A percentile compares a stretch with the other conserved stretches of the same genome.
Evolutionary conservation across 2,329 filamentous ascomycete genomes (phyloP).

Genomic region (Zasmidium cellare): DNA sequence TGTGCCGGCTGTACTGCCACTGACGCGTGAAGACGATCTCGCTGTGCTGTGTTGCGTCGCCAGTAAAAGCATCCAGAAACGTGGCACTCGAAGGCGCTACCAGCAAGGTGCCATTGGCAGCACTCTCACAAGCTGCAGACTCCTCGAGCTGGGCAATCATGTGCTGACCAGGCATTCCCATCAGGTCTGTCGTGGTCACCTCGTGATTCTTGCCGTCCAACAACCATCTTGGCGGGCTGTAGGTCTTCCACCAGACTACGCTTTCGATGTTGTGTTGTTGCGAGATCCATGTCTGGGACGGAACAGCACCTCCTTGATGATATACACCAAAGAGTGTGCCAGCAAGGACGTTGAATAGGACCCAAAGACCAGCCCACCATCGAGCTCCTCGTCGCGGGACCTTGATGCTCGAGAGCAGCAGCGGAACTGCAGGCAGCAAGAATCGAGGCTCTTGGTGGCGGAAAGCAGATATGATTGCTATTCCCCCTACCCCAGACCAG

Average conservation of each 20-base stretch:
- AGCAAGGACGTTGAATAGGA: constrained; percentile 67
- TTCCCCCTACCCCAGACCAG: constrained; percentile 72
- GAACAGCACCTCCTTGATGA: constrained; percentile 77
- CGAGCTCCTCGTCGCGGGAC: constrained; percentile 55
- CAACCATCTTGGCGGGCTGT: constrained; percentile 78
- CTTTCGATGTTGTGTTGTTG: constrained; percentile 66
- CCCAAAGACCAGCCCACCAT: constrained; percentile 50
- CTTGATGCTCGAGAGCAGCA: constrained; percentile 72
- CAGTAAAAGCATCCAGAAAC: constrained; percentile 61
- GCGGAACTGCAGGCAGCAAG: constrained; percentile 70
- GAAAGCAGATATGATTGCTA: constrained; percentile 70
- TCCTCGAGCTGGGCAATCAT: constrained; percentile 61
- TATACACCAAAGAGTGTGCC: constrained; percentile 77
- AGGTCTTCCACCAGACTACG: constrained; percentile 84
- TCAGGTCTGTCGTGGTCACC: constrained; percentile 70
- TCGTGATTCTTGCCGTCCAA: constrained; percentile 73
- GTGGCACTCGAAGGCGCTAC: constrained; percentile 71
- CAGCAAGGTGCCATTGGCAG: constrained; percentile 53
- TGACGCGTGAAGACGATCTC: constrained; percentile 61
- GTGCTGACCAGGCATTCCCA: constrained; percentile 65
- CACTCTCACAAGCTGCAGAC: constrained; percentile 62
- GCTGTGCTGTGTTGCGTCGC: background rate
- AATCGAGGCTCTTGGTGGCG: constrained; percentile 81
- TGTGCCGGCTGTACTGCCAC: constrained; percentile 66
- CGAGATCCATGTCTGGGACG: constrained; percentile 73